Percentiles rank a stretch among this genome's conserved stretches.
Conservation (phyloP, 108 stramenopile genomes). For the Heterococcus sp. region DNA sequence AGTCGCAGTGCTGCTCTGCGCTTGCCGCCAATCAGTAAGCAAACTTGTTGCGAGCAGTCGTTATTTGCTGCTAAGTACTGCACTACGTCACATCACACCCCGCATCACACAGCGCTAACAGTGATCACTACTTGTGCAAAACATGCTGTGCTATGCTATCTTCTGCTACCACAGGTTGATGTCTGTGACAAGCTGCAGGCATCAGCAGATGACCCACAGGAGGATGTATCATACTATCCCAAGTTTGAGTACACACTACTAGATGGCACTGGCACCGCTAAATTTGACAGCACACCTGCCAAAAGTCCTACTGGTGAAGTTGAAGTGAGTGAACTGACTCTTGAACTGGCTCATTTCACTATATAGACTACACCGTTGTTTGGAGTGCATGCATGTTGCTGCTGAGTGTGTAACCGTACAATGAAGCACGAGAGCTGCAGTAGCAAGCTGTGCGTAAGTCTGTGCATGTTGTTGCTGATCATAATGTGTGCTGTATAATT, state of each 20-base stretch:
- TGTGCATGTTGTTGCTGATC: no score
- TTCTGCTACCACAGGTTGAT: constrained; percentile 39
- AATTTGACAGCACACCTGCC: constrained; percentile 42
- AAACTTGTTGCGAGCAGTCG: not conserved
- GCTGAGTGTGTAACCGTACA: no score
- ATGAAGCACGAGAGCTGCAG: no score
- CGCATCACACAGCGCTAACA: not conserved
- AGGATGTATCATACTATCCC: constrained; percentile 64
- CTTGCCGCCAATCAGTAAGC: no score
- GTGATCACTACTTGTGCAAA: not conserved
- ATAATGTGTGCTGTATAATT: no score
- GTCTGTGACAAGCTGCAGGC: constrained; percentile 71
- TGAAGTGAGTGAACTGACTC: constrained; percentile 7
- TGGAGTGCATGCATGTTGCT: no score
- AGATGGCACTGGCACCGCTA: constrained; percentile 37
- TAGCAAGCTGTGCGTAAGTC: no score
- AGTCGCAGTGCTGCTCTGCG: no score
- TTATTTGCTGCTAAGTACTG: not conserved
- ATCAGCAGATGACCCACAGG: constrained; percentile 46
- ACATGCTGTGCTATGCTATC: not conserved
- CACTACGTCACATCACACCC: not conserved
- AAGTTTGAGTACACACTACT: constrained; percentile 54
- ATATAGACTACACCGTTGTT: no score
- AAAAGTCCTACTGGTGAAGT: constrained; percentile 60
- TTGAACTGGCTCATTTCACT: no score